Base-by-base conservation (phyloP, 345 rosid species). In the Eucalyptus marginata region DNA sequence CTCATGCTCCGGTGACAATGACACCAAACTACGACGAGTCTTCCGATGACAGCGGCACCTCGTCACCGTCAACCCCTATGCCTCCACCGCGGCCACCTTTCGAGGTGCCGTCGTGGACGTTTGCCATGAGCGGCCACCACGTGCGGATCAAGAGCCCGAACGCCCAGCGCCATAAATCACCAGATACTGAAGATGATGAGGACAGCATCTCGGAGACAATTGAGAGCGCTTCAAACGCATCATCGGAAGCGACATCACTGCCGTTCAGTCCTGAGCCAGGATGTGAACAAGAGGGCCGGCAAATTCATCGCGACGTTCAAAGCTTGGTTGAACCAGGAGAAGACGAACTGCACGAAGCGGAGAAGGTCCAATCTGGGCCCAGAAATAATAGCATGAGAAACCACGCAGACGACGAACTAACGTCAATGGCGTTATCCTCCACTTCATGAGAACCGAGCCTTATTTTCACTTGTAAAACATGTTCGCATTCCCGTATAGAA, bases 11-110 rank as follows among this genome's bases (percentile, higher is more conserved):
- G 47, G 92, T 89, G 10, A 92, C 89, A 15, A 85, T 88, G 87
- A 88, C 91, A 89, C 91, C 86, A 36, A 90, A 64, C 44, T 85
- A 59, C 31, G 66, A 87, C 46, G 64, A 22, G 47, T 89, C 89
- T 15, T 71, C 56, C 83, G 94, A 89, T 40, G 92, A 90, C 80
- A 89, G 88, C 7, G 96, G 97, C 14, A 94, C 90, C 46, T 92
- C 90, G 14, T 96, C 98, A 0, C 97, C 97, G 2, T 49, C 92
- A 17, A 87, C 89, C 64, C 91, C 95, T 31, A 93, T 95, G 4
- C 97, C 98, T 5, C 99, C 99, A 2, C 98, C 98, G 9, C 95
- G 92, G 31, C 99, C 97, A 5, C 98, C 99, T 5, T 97, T 97
- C 90, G 93, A 92, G 89, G 92, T 95, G 91, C 94, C 93, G 22